Evolutionary conservation across 1,139 yeast species (phyloP).

Genomic region (Kluyveromyces marxianus): DNA sequence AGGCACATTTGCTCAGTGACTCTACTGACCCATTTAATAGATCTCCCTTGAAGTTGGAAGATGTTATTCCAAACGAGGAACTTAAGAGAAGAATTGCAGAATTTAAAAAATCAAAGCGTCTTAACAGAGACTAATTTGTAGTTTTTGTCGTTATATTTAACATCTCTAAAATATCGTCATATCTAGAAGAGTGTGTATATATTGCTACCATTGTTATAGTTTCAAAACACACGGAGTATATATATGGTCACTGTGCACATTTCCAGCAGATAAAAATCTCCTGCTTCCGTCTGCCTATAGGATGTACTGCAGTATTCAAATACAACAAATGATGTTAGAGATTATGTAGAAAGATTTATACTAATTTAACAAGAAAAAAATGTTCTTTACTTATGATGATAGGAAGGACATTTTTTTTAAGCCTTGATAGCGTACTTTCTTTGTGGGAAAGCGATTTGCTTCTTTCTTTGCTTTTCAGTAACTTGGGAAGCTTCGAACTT

Average conservation of each 20-base stretch:
- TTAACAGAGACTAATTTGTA: slow-evolving; percentile 10
- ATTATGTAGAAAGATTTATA: slow-evolving; percentile 8
- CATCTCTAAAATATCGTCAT: too few species aligned
- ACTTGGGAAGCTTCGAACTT: slow-evolving; percentile 71
- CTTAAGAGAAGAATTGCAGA: slow-evolving; percentile 53
- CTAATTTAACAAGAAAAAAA: slow-evolving; percentile 10
- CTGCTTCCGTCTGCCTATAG: too few species aligned
- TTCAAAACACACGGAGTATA: too few species aligned
- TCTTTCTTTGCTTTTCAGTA: slow-evolving; percentile 89
- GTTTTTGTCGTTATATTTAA: background rate
- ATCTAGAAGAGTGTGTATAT: too few species aligned
- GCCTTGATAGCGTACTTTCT: slow-evolving; percentile 99
- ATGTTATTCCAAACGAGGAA: slow-evolving; percentile 70
- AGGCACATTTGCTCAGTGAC: slow-evolving; percentile 88
- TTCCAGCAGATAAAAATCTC: too few species aligned
- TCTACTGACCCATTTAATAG: slow-evolving; percentile 97
- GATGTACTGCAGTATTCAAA: too few species aligned
- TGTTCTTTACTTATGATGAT: background rate
- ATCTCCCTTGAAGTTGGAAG: slow-evolving; percentile 81
- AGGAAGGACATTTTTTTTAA: slow-evolving; percentile 37
- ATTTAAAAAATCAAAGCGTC: slow-evolving; percentile 41
- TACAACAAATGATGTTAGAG: slow-evolving; percentile 6
- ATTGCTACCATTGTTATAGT: too few species aligned
- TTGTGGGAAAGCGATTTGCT: slow-evolving; percentile 93
- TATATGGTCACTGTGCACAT: too few species aligned